These are phyloP conservation scores for Eleusine indica DNA, from an alignment of 176 grass and related monocot species.

Conservation along the genomic window DNA sequence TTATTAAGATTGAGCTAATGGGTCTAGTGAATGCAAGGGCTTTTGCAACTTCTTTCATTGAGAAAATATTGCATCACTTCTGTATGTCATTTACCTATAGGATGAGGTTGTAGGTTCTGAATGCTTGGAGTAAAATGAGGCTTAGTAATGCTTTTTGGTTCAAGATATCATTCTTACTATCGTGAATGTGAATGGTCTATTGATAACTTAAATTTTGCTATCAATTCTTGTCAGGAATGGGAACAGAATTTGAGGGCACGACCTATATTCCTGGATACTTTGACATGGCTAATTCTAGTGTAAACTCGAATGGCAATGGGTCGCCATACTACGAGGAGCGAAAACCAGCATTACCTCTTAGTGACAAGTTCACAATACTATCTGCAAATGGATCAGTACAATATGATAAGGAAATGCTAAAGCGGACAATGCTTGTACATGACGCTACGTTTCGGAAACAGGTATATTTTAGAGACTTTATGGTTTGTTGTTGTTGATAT, in stretches of 20 bases:
- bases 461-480: constrained; percentile 44
- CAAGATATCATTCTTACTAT: neutral
- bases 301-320: constrained; percentile 54
- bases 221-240: constrained; percentile 58
- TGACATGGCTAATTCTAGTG: constrained; percentile 55
- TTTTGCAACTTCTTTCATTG: neutral
- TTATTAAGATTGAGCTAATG: neutral
- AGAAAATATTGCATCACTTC: neutral
- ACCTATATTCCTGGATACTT: constrained; percentile 61
- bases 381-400: constrained; percentile 49
- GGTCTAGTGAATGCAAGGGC: neutral
- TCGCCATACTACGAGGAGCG: constrained; percentile 51
- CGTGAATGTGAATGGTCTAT: constrained; percentile 8
- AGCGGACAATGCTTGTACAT: constrained; percentile 76
- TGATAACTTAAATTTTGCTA: constrained; percentile 13
- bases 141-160: neutral
- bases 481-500: neutral
- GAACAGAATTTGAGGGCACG: constrained; percentile 60
- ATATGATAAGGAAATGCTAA: constrained; percentile 71
- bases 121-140: constrained; percentile 6
- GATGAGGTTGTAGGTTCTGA: neutral
- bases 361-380: constrained; percentile 44
- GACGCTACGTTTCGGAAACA: constrained; percentile 80
- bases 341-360: constrained; percentile 11
- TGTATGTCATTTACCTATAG: neutral